Base-by-base conservation (phyloP, 352 stramenopile genomes). In the Pythium aquatile region DNA sequence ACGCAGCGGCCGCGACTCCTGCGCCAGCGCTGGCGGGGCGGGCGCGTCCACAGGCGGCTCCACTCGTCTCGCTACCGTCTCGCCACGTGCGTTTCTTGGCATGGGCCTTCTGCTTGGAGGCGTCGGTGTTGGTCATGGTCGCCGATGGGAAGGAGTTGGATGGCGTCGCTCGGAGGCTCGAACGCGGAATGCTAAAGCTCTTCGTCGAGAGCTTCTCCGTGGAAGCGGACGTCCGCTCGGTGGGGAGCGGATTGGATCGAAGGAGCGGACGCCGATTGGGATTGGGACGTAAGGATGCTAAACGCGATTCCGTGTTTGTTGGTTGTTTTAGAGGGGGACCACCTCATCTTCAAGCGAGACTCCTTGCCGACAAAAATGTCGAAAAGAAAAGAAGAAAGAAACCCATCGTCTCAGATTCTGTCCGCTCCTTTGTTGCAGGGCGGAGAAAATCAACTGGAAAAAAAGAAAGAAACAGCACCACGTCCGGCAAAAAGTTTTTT, bases 51-150 rank as follows among this genome's bases (percentile, higher is more conserved):
- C 42, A 69, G 48, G 57, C 56, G 11, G 63, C 62, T 29, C 55
- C 54, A 17, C 66, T 49, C 33, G 40, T 55, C 58, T 46, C 67
- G 52, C 48, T 58, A 33, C 61, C 60, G 7, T 63, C 66, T 46
- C 72, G 65, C 76, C 76, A 85, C 37, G 79, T 72, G n/a, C 75
- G 76, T 61, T 84, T 84, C 68, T 87, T 85, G 64, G 75, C 72
- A 56, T 67, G 65, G 32, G 44, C 65, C 42, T 57, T 64, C 30
- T 64, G 58, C 59, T 69, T 69, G 56, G 55, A 42, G 20, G 69
- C 58, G 56, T 76, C 61, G 1, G 72, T 61, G 51, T 69, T 63
- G 53, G 68, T 78, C 69, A 74, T 76, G 17, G 16, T 51, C 29
- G 30, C 20, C 20, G 20, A 24, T 24, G 20, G 20, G 20, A 29